Evolutionary conservation across 768 basidiomycete genomes (phyloP).

Genomic region (Agrocybe praecox): DNA sequence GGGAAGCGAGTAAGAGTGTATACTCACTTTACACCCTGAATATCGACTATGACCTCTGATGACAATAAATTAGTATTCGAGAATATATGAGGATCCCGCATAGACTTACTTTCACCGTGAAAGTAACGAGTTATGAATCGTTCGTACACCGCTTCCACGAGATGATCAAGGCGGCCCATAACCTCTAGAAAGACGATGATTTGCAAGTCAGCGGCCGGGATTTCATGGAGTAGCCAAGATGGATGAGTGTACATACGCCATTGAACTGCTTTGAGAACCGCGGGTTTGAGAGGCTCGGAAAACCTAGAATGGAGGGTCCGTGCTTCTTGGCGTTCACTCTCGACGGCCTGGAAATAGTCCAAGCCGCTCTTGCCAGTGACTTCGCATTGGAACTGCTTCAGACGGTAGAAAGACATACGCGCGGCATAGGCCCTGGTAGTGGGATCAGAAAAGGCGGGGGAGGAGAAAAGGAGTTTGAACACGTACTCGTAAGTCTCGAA

Average conservation of each 20-base stretch:
- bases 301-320: slow-evolving; percentile 89
- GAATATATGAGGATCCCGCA: slow-evolving; percentile 1
- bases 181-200: slow-evolving; percentile 66
- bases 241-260: slow-evolving; percentile 75
- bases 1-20: slow-evolving; percentile 1
- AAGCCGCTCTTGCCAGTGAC: slow-evolving; percentile 93
- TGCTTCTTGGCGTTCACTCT: slow-evolving; percentile 90
- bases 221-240: slow-evolving; percentile 13
- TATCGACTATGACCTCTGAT: slow-evolving; percentile 85
- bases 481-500: slow-evolving; percentile 95
- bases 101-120: slow-evolving; percentile 78
- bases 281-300: slow-evolving; percentile 89
- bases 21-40: slow-evolving; percentile 81
- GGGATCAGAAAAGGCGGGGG: slow-evolving; percentile 21
- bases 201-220: slow-evolving; percentile 13
- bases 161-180: slow-evolving; percentile 91
- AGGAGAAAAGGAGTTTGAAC: slow-evolving; percentile 8
- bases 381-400: slow-evolving; percentile 96
- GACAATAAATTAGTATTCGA: slow-evolving; percentile 18
- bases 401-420: slow-evolving; percentile 92
- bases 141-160: slow-evolving; percentile 94
- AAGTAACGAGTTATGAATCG: slow-evolving; percentile 98
- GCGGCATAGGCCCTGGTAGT: slow-evolving; percentile 72
- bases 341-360: slow-evolving; percentile 92
- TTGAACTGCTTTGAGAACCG: slow-evolving; percentile 91